These are phyloP conservation scores for Trichoderma orchidacearum DNA, from an alignment of 495 filamentous ascomycete genomes.

Conservation along the genomic window DNA sequence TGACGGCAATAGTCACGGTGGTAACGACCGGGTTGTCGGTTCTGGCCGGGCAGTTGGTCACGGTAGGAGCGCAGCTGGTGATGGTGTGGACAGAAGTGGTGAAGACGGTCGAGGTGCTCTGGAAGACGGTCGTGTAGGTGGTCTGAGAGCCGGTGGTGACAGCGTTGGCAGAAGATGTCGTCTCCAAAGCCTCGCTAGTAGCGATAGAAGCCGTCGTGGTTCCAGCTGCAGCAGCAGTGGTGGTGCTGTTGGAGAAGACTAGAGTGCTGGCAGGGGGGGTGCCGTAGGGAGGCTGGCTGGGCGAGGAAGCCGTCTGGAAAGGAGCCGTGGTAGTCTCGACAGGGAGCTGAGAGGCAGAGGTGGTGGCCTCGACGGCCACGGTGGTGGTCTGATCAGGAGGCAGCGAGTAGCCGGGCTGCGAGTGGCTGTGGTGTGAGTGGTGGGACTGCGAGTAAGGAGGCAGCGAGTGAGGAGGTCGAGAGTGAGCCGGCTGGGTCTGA, in stretches of 20 bases:
- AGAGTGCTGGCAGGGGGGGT: too few relatives aligned
- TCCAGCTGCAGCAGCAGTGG: neutral
- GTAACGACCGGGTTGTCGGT: constrained; percentile 13
- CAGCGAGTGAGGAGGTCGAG: constrained; percentile 52
- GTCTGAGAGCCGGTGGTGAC: constrained; percentile 6
- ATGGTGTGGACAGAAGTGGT: constrained; percentile 44
- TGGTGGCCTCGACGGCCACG: constrained; percentile 13
- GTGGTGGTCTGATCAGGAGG: constrained; percentile 57
- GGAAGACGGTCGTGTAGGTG: constrained; percentile 14
- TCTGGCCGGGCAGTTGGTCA: constrained; percentile 44
- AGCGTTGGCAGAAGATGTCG: constrained; percentile 10
- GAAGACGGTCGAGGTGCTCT: constrained; percentile 47
- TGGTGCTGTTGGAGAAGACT: too few relatives aligned
- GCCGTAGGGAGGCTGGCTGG: too few relatives aligned
- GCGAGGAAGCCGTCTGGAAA: too few relatives aligned
- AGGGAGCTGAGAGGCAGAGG: constrained; percentile 36
- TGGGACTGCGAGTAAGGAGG: neutral
- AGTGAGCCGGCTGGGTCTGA: constrained; percentile 50
- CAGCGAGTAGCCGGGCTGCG: constrained; percentile 45
- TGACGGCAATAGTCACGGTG: constrained; percentile 44
- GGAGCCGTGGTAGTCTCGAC: constrained; percentile 8
- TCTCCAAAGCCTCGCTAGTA: too few relatives aligned
- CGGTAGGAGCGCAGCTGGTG: constrained; percentile 42
- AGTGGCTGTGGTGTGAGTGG: constrained; percentile 2
- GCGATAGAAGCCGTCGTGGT: constrained; percentile 8